Evolutionary conservation across 2,329 filamentous ascomycete genomes (phyloP).

Genomic region (Penicillium palitans): DNA sequence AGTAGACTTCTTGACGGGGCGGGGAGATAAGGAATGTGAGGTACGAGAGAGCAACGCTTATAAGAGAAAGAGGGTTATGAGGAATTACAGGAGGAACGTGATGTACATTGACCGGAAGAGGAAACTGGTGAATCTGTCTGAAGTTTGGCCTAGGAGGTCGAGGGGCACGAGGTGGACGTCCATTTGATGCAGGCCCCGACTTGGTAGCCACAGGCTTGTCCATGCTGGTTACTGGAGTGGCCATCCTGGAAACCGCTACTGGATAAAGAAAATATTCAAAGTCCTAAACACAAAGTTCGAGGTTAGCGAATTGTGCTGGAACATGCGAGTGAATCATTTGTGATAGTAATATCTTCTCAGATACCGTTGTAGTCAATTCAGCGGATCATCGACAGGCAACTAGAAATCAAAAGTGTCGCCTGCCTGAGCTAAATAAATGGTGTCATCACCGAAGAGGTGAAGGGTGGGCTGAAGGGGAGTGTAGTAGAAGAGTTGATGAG

Average conservation of each 20-base stretch:
- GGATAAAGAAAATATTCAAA: conserved; percentile 16
- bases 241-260: conserved; percentile 32
- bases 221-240: conserved; percentile 22
- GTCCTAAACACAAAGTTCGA: conserved; percentile 14
- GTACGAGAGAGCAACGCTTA: conserved; percentile 78
- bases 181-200: conserved; percentile 18
- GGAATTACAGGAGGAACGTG: conserved; percentile 87
- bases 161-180: conserved; percentile 27
- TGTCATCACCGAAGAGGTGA: conserved; percentile 49
- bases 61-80: conserved; percentile 83
- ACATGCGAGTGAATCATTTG: conserved; percentile 11
- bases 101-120: conserved; percentile 76
- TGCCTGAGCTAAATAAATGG: conserved; percentile 46
- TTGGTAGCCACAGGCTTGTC: conserved; percentile 19
- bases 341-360: conserved; percentile 61
- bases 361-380: conserved; percentile 96
- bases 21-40: conserved; percentile 69
- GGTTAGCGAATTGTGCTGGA: conserved; percentile 26
- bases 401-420: conserved; percentile 54
- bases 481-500: conserved; percentile 7
- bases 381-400: conserved; percentile 52
- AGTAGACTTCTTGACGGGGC: conserved; percentile 62
- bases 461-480: conserved; percentile 15
- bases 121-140: conserved; percentile 76
- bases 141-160: conserved; percentile 54